Percentiles rank a stretch among this genome's conserved stretches.
Evolutionary conservation across 495 filamentous ascomycete genomes (phyloP).

Genomic region (Rhypophila decipiens): DNA sequence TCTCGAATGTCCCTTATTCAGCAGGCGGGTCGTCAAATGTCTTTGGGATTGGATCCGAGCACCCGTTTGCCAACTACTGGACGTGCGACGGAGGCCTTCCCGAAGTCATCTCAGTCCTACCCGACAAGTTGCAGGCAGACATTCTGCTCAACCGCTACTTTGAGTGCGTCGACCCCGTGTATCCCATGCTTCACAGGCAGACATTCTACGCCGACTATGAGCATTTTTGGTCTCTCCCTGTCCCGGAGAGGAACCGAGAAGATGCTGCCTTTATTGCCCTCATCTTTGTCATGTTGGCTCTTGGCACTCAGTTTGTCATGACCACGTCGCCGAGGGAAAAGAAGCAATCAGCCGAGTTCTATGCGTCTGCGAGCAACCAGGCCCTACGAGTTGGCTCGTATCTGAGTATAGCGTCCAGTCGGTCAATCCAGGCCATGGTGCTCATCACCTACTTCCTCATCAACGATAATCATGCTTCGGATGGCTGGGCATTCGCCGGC

Average conservation of each 20-base stretch:
- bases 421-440: constrained; percentile 68
- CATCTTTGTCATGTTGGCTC: constrained; percentile 61
- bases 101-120: constrained; percentile 64
- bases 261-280: constrained; percentile 59
- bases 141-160: constrained; percentile 64
- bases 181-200: constrained; percentile 62
- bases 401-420: constrained; percentile 56
- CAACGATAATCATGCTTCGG: constrained; percentile 70
- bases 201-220: constrained; percentile 66
- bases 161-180: constrained; percentile 66
- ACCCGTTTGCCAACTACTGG: constrained; percentile 73
- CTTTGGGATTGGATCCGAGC: constrained; percentile 60
- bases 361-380: constrained; percentile 66
- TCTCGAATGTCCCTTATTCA: constrained; percentile 62
- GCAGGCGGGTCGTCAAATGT: constrained; percentile 57
- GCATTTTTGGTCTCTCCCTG: constrained; percentile 55
- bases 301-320: constrained; percentile 66
- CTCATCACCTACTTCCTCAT: constrained; percentile 69
- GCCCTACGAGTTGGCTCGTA: constrained; percentile 62
- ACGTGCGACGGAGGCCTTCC: constrained; percentile 63
- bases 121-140: constrained; percentile 64
- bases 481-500: constrained; percentile 70
- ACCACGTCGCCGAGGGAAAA: constrained; percentile 48
- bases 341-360: constrained; percentile 68
- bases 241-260: constrained; percentile 40